Evolutionary conservation across 495 filamentous ascomycete species (phyloP).

Genomic region (Hypoxylon rickii): DNA sequence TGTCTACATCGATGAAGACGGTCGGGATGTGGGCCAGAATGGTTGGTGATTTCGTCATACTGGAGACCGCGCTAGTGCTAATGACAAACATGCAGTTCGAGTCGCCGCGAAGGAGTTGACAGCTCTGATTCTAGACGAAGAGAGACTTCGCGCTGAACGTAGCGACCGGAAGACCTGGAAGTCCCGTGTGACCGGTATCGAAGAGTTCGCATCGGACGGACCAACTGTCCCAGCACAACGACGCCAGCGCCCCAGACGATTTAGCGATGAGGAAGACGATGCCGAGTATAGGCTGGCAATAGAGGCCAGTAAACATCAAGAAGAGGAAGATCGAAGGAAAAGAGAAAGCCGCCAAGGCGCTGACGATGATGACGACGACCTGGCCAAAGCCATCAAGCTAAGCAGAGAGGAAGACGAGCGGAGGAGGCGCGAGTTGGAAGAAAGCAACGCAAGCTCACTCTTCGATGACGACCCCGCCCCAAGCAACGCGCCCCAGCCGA

Average conservation of each 20-base stretch:
- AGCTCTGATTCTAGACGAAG: conserved; percentile 91
- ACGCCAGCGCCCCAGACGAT: conserved; percentile 49
- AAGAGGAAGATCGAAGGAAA: conserved; percentile 86
- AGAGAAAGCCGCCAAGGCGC: conserved; percentile 70
- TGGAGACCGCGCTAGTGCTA: conserved; percentile 8
- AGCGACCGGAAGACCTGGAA: conserved; percentile 96
- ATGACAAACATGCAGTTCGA: conserved; percentile 66
- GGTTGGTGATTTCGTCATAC: conserved; percentile 52
- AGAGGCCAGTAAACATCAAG: conserved; percentile 94
- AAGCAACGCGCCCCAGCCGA: conserved; percentile 70
- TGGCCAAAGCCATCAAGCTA: conserved; percentile 93
- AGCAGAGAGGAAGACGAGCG: conserved; percentile 93
- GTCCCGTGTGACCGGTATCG: conserved; percentile 88
- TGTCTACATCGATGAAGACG: conserved; percentile 92
- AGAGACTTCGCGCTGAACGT: conserved; percentile 87
- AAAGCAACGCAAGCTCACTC: conserved; percentile 80
- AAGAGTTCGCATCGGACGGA: conserved; percentile 67
- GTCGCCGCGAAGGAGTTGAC: conserved; percentile 97
- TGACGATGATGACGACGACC: conserved; percentile 75
- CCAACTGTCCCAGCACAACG: conserved; percentile 38
- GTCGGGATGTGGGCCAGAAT: conserved; percentile 92
- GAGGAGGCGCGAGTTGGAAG: conserved; percentile 84
- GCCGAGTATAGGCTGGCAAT: conserved; percentile 90
- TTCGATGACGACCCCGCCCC: conserved; percentile 81
- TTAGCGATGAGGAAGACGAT: conserved; percentile 78